Evolutionary conservation across 164 flowering plant species (phyloP).

Genomic region (Santalum album): DNA sequence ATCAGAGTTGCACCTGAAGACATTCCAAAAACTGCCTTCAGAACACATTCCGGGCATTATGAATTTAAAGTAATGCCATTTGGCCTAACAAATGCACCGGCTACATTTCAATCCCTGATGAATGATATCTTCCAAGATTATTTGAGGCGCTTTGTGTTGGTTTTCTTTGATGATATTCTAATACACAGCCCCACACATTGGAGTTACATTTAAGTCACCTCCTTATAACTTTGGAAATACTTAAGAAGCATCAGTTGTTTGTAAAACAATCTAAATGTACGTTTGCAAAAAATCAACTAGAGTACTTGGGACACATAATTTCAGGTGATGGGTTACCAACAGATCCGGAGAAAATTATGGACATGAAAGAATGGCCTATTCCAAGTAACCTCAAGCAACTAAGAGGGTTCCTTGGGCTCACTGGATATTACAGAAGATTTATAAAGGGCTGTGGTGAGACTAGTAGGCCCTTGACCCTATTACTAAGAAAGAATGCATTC

Average conservation of each 20-base stretch:
- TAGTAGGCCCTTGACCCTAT: not conserved
- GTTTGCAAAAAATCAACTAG: not conserved
- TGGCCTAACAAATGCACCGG: not conserved
- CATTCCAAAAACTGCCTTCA: not conserved
- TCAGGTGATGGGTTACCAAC: constrained; percentile 5
- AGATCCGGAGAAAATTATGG: constrained; percentile 6
- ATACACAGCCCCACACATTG: constrained; percentile 7
- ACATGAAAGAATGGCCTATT: constrained; percentile 7
- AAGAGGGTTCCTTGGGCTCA: constrained; percentile 15
- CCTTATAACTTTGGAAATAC: too few relatives aligned
- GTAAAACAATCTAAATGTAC: not conserved
- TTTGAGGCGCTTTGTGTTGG: constrained; percentile 1
- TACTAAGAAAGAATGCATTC: constrained; percentile 9
- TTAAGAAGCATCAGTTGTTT: too few relatives aligned
- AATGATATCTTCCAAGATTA: not conserved
- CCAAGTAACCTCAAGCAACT: constrained; percentile 4
- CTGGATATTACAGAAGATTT: constrained; percentile 14
- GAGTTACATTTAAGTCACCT: too few relatives aligned
- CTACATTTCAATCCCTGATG: constrained; percentile 3
- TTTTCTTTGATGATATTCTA: constrained; percentile 20
- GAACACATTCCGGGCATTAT: not conserved
- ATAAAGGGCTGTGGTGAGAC: not conserved
- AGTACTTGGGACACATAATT: constrained; percentile 18
- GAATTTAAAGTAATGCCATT: not conserved
- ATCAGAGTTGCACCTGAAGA: not conserved